Percentiles rank a stretch among this genome's conserved stretches.
These are phyloP conservation scores for Osmanthus fragrans DNA, from an alignment of 257 asterid species.

Conservation along the genomic window DNA sequence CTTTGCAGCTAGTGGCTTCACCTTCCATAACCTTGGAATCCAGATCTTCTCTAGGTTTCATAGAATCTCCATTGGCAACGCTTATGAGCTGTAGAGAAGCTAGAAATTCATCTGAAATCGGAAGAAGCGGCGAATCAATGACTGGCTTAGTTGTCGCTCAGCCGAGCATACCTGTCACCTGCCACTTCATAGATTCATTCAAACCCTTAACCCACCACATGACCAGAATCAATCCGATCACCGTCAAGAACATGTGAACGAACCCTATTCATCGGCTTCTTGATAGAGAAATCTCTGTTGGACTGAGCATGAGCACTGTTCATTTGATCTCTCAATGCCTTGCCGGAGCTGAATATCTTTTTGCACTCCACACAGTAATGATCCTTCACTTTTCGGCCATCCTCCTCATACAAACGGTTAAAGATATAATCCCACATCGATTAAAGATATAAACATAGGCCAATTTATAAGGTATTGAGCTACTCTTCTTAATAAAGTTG, in stretches of 20 bases:
- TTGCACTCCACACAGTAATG: conserved; percentile 49
- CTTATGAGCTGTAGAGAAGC: conserved; percentile 30
- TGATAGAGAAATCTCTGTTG: conserved; percentile 31
- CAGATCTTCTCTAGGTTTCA: background rate
- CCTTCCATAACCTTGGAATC: background rate
- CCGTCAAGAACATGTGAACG: background rate
- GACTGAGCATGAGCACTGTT: conserved; percentile 82
- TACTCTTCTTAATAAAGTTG: too few species aligned
- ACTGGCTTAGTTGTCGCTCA: background rate
- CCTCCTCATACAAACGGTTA: too few species aligned
- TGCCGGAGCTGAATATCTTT: conserved; percentile 55
- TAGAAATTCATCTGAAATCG: background rate
- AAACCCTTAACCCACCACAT: conserved; percentile 1
- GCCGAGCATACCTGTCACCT: conserved; percentile 31
- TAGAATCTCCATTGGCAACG: conserved; percentile 17
- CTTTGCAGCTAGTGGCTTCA: background rate
- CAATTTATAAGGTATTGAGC: too few species aligned
- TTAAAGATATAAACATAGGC: too few species aligned
- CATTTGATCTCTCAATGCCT: conserved; percentile 77
- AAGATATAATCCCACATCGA: too few species aligned
- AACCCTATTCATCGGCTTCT: conserved; percentile 20
- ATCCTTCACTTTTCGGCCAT: conserved; percentile 8
- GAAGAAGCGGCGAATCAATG: background rate
- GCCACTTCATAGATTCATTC: conserved; percentile 30
- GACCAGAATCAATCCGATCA: background rate